Evolutionary conservation across 106 monocot species (phyloP).

Genomic region (Allium sativum): DNA sequence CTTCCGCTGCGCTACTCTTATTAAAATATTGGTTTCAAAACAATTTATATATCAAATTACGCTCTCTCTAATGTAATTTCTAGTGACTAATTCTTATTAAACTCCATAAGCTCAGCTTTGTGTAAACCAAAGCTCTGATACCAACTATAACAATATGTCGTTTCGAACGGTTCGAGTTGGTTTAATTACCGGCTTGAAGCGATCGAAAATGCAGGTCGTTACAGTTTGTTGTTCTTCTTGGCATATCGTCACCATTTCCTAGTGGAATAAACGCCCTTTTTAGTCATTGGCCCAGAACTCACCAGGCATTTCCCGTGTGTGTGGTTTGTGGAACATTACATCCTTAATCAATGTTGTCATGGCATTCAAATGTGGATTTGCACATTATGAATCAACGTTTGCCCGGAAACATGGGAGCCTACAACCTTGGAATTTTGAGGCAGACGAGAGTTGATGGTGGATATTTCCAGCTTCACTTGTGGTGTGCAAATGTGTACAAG

Average conservation of each 20-base stretch:
- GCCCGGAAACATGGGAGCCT: slow-evolving; percentile 36
- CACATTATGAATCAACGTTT: slow-evolving; percentile 67
- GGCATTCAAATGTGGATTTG: slow-evolving; percentile 81
- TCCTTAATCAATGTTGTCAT: slow-evolving; percentile 92
- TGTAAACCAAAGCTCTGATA: too few relatives aligned
- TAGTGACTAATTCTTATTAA: too few relatives aligned
- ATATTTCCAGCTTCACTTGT: slow-evolving; percentile 59
- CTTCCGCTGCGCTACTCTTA: too few relatives aligned
- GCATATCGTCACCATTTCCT: slow-evolving; percentile 86
- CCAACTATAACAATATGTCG: too few relatives aligned
- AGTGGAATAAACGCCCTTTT: slow-evolving; percentile 97
- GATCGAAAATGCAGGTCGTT: too few relatives aligned
- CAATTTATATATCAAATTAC: too few relatives aligned
- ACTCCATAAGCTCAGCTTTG: too few relatives aligned
- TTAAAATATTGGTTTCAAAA: too few relatives aligned
- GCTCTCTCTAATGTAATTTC: too few relatives aligned
- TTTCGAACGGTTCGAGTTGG: too few relatives aligned
- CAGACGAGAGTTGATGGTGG: slow-evolving; percentile 99
- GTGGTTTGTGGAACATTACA: slow-evolving; percentile 90
- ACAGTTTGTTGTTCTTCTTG: slow-evolving; percentile 93
- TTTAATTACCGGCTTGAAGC: too few relatives aligned
- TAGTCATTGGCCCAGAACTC: slow-evolving; percentile 94
- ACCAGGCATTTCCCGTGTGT: slow-evolving; percentile 80
- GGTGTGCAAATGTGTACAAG: slow-evolving; percentile 80
- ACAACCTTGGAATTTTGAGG: slow-evolving; percentile 73